Conservation (phyloP, 169 alveolate genomes). For the Miamiensis avidus region DNA sequence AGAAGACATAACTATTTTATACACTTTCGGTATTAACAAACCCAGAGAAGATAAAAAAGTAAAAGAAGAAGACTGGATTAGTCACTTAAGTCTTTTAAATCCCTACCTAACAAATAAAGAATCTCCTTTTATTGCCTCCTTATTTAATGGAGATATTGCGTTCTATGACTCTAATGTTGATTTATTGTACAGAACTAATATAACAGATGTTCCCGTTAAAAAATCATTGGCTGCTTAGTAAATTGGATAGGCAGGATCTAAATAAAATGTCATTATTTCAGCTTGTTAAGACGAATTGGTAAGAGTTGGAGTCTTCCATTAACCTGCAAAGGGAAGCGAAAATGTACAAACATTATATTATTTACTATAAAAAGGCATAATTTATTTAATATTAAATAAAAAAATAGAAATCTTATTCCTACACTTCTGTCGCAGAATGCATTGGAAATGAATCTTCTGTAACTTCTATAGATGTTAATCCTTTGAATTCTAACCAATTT, state of each 20-base stretch:
- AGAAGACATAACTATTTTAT: slow-evolving; percentile 7
- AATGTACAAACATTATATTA: neutral
- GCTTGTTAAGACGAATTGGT: slow-evolving; percentile 29
- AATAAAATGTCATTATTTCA: slow-evolving; percentile 3
- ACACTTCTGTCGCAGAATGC: slow-evolving; percentile 6
- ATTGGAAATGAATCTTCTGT: slow-evolving; percentile 8
- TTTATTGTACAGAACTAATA: neutral
- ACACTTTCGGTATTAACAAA: slow-evolving; percentile 12
- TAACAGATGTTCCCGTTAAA: slow-evolving; percentile 13
- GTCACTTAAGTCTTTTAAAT: slow-evolving; percentile 9
- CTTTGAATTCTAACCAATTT: neutral
- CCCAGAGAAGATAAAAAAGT: slow-evolving; percentile 13
- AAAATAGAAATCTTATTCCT: neutral
- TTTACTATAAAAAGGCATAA: neutral
- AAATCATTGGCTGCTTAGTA: neutral
- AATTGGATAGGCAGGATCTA: neutral
- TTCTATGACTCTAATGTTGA: slow-evolving; percentile 3
- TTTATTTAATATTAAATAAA: too few relatives aligned
- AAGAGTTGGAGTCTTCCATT: slow-evolving; percentile 11
- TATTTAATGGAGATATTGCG: slow-evolving; percentile 18
- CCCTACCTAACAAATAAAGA: neutral
- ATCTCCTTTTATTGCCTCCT: slow-evolving; percentile 12
- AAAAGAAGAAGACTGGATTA: slow-evolving; percentile 27
- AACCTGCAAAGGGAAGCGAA: neutral
- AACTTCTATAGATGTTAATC: slow-evolving; percentile 19